Conservation (phyloP, 805 yeast species). For the Limtongia smithiae region DNA sequence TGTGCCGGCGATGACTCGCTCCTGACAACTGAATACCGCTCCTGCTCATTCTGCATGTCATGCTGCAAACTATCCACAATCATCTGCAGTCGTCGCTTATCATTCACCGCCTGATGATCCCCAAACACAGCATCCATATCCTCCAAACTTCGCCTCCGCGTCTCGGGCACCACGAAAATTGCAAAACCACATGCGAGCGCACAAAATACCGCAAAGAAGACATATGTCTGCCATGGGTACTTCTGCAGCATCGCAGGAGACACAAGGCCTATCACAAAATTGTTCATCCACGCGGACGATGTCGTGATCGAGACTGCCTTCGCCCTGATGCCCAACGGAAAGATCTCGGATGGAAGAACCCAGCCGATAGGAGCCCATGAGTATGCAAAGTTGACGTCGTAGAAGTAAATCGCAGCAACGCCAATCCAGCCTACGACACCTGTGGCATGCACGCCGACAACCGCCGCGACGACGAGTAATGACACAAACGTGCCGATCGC, state of each 20-base stretch:
- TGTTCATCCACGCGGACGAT: constrained; percentile 21
- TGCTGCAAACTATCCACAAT: too few species aligned
- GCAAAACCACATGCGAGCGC: constrained; percentile 30
- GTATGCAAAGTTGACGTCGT: constrained; percentile 54
- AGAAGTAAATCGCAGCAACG: constrained; percentile 52
- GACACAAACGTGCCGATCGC: constrained; percentile 48
- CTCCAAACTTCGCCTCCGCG: constrained; percentile 19
- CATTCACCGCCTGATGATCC: background rate
- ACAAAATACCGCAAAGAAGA: constrained; percentile 35
- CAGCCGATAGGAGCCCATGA: constrained; percentile 56
- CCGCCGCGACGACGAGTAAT: constrained; percentile 14
- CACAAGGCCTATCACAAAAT: constrained; percentile 34
- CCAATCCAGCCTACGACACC: constrained; percentile 8
- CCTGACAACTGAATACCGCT: too few species aligned
- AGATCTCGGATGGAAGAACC: constrained; percentile 66
- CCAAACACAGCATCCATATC: constrained; percentile 25
- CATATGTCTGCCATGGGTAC: constrained; percentile 33
- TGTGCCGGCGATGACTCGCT: too few species aligned
- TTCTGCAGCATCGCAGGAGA: constrained; percentile 32
- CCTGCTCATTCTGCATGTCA: too few species aligned
- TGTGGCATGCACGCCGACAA: background rate
- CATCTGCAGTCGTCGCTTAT: too few species aligned
- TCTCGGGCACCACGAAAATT: constrained; percentile 19
- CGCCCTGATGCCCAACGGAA: constrained; percentile 48
- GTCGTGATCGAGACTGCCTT: constrained; percentile 20